Base-by-base conservation (phyloP, 2,329 filamentous ascomycete genomes). In the Clonostachys rosea region DNA sequence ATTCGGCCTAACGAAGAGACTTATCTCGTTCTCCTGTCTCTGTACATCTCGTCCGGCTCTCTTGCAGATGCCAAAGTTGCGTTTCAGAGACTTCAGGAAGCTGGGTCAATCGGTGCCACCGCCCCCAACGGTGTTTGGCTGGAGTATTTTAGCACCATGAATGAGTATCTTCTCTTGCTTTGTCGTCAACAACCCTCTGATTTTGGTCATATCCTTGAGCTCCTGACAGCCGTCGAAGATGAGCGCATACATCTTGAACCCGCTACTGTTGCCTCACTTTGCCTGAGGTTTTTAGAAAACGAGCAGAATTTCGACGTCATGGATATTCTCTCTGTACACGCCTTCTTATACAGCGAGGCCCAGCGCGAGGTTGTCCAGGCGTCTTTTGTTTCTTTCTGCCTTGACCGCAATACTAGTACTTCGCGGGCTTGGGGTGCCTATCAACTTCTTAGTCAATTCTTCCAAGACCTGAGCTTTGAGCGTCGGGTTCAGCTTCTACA, bases 291-390 rank as follows among this genome's bases (percentile, higher is more conserved):
- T 54, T 75, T 96, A 11, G 77, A 81, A 50, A 83, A 86, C 39
- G 86, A 89, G 57, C 88, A 95, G 60, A 76, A 84, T 40, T 82
- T 84, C 52, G 90, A 95, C 51, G 83, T 90, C 5, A 86, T 90
- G 51, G 89, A 95, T 59, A 78, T 95, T 0, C 77, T 97, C 14
- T 89, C 91, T 20, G 76, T 86, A 5, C 84, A 94, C 55, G 79
- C 83, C 5, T 81, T 83, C 54, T 78, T 84, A 47, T 89, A 83
- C 62, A 87, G 87, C 42, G 74, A 84, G 20, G 71, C 77, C 12
- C 87, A 95, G 60, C 83, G 91, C 50, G 73, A 73, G 8, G 64
- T 77, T 34, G 82, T 96, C 36, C 78, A 83, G 30, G 71, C 81
- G 12, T 77, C 79, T 1, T 81, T 96, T 45, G 69, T 86, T 5